Conservation (phyloP, 2,329 filamentous ascomycete genomes). For the Penicillium glabrum region DNA sequence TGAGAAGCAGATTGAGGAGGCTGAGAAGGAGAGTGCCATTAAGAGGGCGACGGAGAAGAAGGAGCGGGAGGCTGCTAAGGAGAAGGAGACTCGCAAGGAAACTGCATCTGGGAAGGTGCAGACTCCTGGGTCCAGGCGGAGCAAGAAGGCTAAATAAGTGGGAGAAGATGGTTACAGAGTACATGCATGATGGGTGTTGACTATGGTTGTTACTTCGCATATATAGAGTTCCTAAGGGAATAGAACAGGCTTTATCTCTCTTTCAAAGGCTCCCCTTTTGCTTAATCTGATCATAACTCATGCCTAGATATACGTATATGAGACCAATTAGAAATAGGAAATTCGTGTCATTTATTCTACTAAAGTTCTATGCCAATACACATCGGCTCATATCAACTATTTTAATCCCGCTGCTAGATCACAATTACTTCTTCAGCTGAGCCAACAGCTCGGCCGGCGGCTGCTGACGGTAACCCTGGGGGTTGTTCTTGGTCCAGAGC, state of each 20-base stretch:
- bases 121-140: constrained; percentile 41
- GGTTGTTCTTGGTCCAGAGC: constrained; percentile 97
- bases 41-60: constrained; percentile 61
- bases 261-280: not conserved
- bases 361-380: constrained; percentile 18
- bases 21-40: constrained; percentile 75
- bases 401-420: not conserved
- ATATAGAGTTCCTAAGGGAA: not conserved
- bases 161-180: not conserved
- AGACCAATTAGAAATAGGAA: constrained; percentile 28
- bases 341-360: constrained; percentile 38
- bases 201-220: not conserved
- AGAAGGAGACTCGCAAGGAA: constrained; percentile 20
- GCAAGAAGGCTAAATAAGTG: constrained; percentile 34
- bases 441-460: constrained; percentile 81
- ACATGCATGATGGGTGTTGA: not conserved
- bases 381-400: not conserved
- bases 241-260: not conserved
- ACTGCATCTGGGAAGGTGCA: constrained; percentile 26
- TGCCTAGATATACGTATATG: not conserved
- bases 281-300: not conserved
- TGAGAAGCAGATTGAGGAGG: constrained; percentile 76
- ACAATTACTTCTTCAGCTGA: constrained; percentile 37
- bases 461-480: constrained; percentile 87
- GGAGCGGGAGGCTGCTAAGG: constrained; percentile 32